These are phyloP conservation scores for Aspergillus tanneri DNA, from an alignment of 2,329 filamentous ascomycete genomes.

Conservation along the genomic window DNA sequence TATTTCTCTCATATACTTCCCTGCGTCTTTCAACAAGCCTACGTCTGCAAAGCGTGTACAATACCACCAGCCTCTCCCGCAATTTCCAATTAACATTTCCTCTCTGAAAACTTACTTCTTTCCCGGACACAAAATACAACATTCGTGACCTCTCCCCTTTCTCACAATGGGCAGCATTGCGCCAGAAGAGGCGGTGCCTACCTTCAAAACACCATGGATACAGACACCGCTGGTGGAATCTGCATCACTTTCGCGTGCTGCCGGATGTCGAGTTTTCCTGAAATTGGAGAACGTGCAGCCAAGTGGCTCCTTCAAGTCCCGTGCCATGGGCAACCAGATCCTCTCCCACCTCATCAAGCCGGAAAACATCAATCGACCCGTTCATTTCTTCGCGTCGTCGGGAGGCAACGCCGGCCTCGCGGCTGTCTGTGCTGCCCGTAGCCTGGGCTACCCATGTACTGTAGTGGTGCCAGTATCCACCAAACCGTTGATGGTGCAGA, in stretches of 20 bases:
- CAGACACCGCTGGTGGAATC: conserved; percentile 71
- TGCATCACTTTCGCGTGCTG: conserved; percentile 63
- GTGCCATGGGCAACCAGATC: conserved; percentile 71
- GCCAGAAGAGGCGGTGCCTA: conserved; percentile 24
- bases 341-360: conserved; percentile 50
- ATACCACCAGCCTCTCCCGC: neutral
- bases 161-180: conserved; percentile 38
- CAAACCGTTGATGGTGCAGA: conserved; percentile 67
- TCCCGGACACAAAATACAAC: neutral
- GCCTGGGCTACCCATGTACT: conserved; percentile 65
- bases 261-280: conserved; percentile 78
- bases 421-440: conserved; percentile 68
- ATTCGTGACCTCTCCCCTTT: conserved; percentile 4
- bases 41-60: neutral
- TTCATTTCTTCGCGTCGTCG: conserved; percentile 76
- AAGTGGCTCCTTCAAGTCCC: conserved; percentile 81
- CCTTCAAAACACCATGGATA: conserved; percentile 59
- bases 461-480: conserved; percentile 71
- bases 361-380: conserved; percentile 42
- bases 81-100: neutral
- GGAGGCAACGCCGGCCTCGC: conserved; percentile 85
- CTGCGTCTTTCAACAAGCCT: neutral
- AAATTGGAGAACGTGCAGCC: conserved; percentile 85
- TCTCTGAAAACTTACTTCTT: neutral
- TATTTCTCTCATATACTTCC: neutral